These are phyloP conservation scores for Epichloe aotearoae DNA, from an alignment of 2,329 filamentous ascomycete genomes.

Conservation along the genomic window DNA sequence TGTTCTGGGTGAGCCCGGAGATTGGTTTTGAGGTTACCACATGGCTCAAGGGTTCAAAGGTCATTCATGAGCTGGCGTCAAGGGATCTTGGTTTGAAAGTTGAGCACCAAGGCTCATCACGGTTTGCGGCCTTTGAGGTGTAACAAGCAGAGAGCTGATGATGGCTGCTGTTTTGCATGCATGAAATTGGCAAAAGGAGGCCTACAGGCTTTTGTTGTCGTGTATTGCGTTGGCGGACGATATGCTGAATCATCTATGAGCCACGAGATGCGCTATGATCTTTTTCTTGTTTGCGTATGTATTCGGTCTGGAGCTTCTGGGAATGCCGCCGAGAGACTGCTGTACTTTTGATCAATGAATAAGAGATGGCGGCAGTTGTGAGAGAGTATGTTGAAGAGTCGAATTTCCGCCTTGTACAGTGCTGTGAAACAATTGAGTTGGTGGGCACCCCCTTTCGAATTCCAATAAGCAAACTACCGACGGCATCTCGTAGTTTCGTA, in stretches of 20 bases:
- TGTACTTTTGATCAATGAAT: not conserved
- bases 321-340: not conserved
- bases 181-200: not conserved
- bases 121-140: not conserved
- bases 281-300: not conserved
- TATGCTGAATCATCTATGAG: no score
- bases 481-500: no score
- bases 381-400: not conserved
- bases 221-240: no score
- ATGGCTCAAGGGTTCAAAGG: not conserved
- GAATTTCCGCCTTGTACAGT: no score
- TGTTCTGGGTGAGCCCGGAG: not conserved
- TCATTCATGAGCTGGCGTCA: not conserved
- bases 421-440: no score
- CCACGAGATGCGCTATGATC: no score
- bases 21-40: not conserved
- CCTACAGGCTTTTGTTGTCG: not conserved
- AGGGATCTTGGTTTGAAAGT: not conserved
- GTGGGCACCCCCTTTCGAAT: no score
- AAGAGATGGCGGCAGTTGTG: not conserved
- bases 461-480: no score
- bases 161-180: constrained; percentile 1
- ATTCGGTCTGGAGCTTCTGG: constrained; percentile 1
- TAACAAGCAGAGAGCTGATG: constrained; percentile 2
- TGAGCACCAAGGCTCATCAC: not conserved